Percentiles rank a stretch among this genome's conserved stretches.
Evolutionary conservation across 345 rosid genomes (phyloP).

Genomic region (Brassica rapa): DNA sequence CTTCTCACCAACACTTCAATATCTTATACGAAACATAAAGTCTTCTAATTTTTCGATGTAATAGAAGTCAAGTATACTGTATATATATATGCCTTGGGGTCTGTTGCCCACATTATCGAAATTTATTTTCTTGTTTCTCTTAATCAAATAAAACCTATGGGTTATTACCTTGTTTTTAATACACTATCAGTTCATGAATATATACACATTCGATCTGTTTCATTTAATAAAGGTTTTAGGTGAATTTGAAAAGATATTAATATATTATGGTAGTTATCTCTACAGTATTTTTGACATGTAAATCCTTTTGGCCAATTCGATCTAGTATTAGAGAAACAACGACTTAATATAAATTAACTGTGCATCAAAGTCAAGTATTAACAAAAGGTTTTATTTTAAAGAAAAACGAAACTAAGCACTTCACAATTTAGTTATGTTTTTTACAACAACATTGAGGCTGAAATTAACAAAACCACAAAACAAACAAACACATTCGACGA

Average conservation of each 20-base stretch:
- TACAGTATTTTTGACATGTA: background rate
- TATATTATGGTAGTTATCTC: background rate
- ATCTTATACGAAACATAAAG: background rate
- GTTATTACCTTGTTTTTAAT: background rate
- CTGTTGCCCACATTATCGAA: background rate
- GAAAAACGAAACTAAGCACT: background rate
- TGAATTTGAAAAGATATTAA: background rate
- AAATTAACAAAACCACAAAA: slow-evolving; percentile 5
- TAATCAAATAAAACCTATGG: background rate
- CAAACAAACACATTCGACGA: slow-evolving; percentile 23
- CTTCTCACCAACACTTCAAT: slow-evolving; percentile 2
- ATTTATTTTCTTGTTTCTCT: background rate
- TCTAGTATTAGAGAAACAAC: background rate
- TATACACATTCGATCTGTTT: background rate
- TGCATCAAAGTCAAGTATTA: background rate
- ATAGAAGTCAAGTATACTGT: background rate
- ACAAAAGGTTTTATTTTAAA: background rate
- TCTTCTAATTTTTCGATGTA: background rate
- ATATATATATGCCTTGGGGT: background rate
- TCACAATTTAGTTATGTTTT: slow-evolving; percentile 8
- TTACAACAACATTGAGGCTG: slow-evolving; percentile 14
- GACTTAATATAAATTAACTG: background rate
- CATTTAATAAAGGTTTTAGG: too few species aligned
- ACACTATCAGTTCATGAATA: background rate
- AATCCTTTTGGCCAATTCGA: background rate